phyloP scores from a whole-genome alignment of 2,329 filamentous ascomycete species.

The Zasmidium citrigriseum region DNA sequence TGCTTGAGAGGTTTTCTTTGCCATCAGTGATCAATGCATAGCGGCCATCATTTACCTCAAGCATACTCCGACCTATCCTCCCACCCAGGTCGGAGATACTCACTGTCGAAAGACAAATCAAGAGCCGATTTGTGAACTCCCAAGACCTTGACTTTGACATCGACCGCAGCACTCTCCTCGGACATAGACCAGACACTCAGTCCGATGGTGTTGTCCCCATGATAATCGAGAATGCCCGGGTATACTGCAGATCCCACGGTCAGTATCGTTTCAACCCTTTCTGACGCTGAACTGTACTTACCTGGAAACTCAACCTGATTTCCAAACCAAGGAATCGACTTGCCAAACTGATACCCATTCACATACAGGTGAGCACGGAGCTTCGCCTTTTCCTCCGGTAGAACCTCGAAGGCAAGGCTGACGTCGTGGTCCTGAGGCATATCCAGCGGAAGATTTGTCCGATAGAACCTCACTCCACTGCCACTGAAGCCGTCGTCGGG shows the following conservation, averaged over 20 bases:
- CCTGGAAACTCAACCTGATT: conserved; percentile 60
- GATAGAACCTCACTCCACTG: conserved; percentile 59
- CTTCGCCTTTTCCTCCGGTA: conserved; percentile 44
- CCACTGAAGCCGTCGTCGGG: conserved; percentile 47
- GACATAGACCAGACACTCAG: neutral
- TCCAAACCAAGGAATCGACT: conserved; percentile 61
- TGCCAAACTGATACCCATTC: conserved; percentile 56
- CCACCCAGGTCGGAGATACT: conserved; percentile 56
- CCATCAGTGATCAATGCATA: too few relatives aligned
- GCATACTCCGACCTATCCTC: neutral
- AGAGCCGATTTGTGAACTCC: conserved; percentile 48
- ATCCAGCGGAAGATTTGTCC: conserved; percentile 52
- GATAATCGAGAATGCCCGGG: conserved; percentile 56
- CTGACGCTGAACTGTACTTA: too few relatives aligned
- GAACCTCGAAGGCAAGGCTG: conserved; percentile 57
- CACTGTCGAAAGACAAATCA: conserved; percentile 51
- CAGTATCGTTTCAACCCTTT: too few relatives aligned
- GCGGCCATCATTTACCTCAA: too few relatives aligned
- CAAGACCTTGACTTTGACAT: conserved; percentile 16
- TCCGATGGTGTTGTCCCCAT: conserved; percentile 5
- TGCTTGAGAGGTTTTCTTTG: too few relatives aligned
- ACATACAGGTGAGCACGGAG: conserved; percentile 61
- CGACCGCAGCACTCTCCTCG: conserved; percentile 38
- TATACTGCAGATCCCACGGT: conserved; percentile 42
- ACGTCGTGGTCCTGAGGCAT: conserved; percentile 56